Base-by-base conservation (phyloP, 1,139 yeast species). In the Geotrichum histeridarum region DNA sequence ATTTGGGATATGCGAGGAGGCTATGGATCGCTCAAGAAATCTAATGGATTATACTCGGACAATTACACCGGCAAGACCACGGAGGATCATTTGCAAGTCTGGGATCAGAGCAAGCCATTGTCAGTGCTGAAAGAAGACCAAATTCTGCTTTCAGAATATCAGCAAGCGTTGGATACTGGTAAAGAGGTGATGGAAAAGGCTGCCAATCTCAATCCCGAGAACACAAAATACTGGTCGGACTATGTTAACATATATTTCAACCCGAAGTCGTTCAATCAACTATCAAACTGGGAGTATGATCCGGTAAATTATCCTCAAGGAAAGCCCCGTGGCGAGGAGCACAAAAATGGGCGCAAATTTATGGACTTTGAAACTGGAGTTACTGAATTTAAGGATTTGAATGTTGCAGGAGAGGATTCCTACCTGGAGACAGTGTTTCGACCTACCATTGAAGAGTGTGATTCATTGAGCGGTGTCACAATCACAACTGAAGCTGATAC, bases 201-300 rank as follows among this genome's bases (percentile, higher is more conserved):
- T 3, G 51, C 55, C 4, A 57, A 59, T 18, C 68, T 86, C 47
- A 67, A 68, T 3, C 61, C 63, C 0, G 63, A 63, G 0, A 78
- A 77, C 51, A 80, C 89, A 0, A 69, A 68, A 42, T 87, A 80
- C 64, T 93, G 98, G 98, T 77, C 93, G 0, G 96, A 90, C 67
- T 89, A 84, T 65, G 77, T 84, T 49, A 79, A 82, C 61, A 77
- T 90, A 55, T 78, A 86, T 17, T 82, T 82, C 63, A 78, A 79
- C 54, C 94, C 96, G 0, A 71, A 72, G 27, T 77, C 84, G 1
- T 72, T 86, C 55, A 72, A 78, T 50, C 73, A 75, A 7, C 65
- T 88, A 17, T 68, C 73, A 1, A 74, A 80, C 54, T 91, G 90
- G 86, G 76, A 76, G 27, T 75, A 72, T 53, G 76, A 77, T 55